phyloP scores from a whole-genome alignment of 331 rosid species.

The Ulmus americana region DNA sequence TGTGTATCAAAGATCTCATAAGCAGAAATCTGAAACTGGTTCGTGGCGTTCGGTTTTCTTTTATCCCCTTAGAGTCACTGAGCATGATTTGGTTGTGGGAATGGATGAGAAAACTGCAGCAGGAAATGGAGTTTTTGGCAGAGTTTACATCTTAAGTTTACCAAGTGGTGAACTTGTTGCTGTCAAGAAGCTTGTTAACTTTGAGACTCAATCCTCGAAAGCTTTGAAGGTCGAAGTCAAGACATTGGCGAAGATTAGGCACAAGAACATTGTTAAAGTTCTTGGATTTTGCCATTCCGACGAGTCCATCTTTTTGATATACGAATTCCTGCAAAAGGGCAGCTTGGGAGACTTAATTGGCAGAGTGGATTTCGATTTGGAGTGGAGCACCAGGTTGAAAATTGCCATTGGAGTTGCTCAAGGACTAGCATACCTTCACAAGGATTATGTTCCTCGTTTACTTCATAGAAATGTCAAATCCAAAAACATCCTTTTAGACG shows the following conservation, averaged over 20 bases:
- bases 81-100: conserved; percentile 69
- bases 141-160: conserved; percentile 56
- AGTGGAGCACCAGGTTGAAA: conserved; percentile 63
- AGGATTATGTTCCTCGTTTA: conserved; percentile 78
- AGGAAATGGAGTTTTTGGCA: conserved; percentile 70
- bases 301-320: conserved; percentile 69
- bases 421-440: conserved; percentile 86
- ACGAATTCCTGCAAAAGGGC: conserved; percentile 67
- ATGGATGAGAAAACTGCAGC: conserved; percentile 72
- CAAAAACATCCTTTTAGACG: conserved; percentile 65
- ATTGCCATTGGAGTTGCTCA: conserved; percentile 87
- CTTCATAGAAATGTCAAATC: conserved; percentile 76
- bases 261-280: conserved; percentile 70
- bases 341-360: conserved; percentile 78
- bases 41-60: conserved; percentile 78
- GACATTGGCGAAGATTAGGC: conserved; percentile 91
- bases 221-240: conserved; percentile 72
- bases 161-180: conserved; percentile 81
- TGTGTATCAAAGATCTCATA: conserved; percentile 45
- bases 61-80: conserved; percentile 88
- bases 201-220: conserved; percentile 65
- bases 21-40: conserved; percentile 35
- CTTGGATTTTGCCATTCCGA: conserved; percentile 85
- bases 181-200: conserved; percentile 77
- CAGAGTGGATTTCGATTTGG: conserved; percentile 43